A percentile compares a stretch with the other conserved stretches of the same genome.
phyloP scores from a whole-genome alignment of 1,284 basidiomycete species.

The Apiotrichum montevideense region DNA sequence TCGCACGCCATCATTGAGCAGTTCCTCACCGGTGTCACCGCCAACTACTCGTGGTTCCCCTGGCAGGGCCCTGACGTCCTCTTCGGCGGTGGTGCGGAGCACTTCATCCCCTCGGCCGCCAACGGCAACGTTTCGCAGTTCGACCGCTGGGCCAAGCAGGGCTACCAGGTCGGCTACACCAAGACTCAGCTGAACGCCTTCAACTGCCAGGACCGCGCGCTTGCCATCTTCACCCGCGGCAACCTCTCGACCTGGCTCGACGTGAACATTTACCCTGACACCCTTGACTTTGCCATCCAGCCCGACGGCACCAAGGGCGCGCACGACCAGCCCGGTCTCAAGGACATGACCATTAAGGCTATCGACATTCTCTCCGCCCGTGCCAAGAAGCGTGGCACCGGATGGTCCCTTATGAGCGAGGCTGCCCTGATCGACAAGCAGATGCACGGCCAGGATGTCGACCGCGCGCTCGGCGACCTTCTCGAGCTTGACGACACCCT shows the following conservation, averaged over 20 bases:
- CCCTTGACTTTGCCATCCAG: conserved; percentile 31
- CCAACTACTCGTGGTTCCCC: conserved; percentile 45
- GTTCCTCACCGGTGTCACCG: conserved; percentile 41
- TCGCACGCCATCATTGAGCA: conserved; percentile 44
- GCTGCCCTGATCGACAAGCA: conserved; percentile 48
- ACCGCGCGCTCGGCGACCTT: conserved; percentile 48
- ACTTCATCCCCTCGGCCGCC: conserved; percentile 36
- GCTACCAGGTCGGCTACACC: conserved; percentile 45
- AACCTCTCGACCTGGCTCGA: conserved; percentile 49
- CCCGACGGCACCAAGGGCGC: conserved; percentile 35
- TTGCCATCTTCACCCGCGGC: conserved; percentile 45
- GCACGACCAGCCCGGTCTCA: conserved; percentile 47
- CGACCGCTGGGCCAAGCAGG: conserved; percentile 37
- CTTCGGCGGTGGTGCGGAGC: conserved; percentile 46
- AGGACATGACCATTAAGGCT: conserved; percentile 49
- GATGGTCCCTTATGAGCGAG: conserved; percentile 48
- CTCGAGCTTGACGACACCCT: conserved; percentile 50
- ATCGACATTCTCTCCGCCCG: conserved; percentile 46
- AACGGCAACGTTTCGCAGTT: conserved; percentile 46
- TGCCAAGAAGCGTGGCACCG: conserved; percentile 40
- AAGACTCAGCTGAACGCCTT: conserved; percentile 42
- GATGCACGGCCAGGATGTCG: conserved; percentile 46
- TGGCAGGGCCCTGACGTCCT: conserved; percentile 44
- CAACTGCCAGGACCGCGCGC: conserved; percentile 40
- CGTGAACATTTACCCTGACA: conserved; percentile 44